phyloP scores from a whole-genome alignment of 345 rosid genomes.

The Carallia pectinifolia region DNA sequence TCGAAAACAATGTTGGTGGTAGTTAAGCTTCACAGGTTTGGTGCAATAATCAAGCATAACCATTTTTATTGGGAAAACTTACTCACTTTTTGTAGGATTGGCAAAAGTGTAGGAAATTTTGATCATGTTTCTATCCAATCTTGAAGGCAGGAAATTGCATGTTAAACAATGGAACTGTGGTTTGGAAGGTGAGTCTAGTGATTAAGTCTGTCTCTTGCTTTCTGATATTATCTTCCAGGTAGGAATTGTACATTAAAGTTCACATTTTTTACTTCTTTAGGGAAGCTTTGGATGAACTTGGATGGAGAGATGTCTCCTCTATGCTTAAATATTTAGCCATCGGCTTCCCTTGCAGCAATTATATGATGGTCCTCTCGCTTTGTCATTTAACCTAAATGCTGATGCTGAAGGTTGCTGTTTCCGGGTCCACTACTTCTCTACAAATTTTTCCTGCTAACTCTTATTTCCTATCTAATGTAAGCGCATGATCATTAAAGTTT shows the following conservation, averaged over 20 bases:
- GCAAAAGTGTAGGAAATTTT: conserved; percentile 70
- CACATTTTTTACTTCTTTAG: conserved; percentile 33
- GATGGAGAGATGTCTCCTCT: conserved; percentile 81
- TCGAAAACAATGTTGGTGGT: conserved; percentile 39
- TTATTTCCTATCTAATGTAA: conserved; percentile 66
- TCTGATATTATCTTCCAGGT: conserved; percentile 13
- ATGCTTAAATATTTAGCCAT: conserved; percentile 66
- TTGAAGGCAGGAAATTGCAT: conserved; percentile 52
- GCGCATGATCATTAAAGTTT: conserved; percentile 27
- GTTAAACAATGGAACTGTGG: conserved; percentile 40
- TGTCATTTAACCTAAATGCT: conserved; percentile 10
- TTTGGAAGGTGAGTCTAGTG: conserved; percentile 55
- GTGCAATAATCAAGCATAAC: conserved; percentile 5
- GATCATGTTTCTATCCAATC: conserved; percentile 66
- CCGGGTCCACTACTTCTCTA: conserved; percentile 50
- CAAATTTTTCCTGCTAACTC: conserved; percentile 76
- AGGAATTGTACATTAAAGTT: conserved; percentile 11
- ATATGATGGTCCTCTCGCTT: conserved; percentile 16
- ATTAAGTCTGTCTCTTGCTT: background rate
- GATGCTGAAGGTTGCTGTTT: conserved; percentile 25
- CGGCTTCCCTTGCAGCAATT: conserved; percentile 58
- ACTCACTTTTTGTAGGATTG: conserved; percentile 47
- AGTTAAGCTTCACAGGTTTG: conserved; percentile 18
- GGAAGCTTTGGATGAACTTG: conserved; percentile 89
- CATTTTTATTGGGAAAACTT: conserved; percentile 7